A percentile compares a stretch with the other conserved stretches of the same genome.
These are phyloP conservation scores for Lavandula angustifolia DNA, from an alignment of 257 asterid genomes.

Conservation along the genomic window DNA sequence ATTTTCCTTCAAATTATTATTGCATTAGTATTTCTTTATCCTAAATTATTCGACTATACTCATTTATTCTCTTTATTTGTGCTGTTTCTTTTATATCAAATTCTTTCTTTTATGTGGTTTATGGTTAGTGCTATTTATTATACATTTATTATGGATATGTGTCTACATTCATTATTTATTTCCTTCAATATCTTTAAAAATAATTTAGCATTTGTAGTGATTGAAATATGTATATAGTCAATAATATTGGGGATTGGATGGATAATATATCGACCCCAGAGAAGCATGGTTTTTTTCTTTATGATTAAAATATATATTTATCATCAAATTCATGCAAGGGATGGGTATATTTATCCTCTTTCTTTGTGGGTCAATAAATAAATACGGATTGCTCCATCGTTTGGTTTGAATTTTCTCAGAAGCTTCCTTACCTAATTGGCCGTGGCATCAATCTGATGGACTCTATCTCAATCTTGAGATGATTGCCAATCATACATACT, in stretches of 20 bases:
- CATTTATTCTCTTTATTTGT: conserved; percentile 1
- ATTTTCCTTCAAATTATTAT: conserved; percentile 39
- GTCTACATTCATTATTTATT: background rate
- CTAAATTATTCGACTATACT: conserved; percentile 19
- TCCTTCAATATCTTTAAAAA: background rate
- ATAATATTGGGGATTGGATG: no score
- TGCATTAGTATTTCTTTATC: conserved; percentile 30
- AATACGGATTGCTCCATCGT: conserved; percentile 25
- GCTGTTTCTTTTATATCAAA: background rate
- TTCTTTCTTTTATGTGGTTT: background rate
- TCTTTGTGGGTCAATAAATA: conserved; percentile 35
- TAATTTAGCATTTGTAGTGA: background rate
- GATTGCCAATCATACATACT: conserved; percentile 33
- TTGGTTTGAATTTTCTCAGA: conserved; percentile 28
- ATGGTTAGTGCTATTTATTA: background rate
- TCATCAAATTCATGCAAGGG: conserved; percentile 1
- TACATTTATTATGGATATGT: background rate
- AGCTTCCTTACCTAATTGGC: conserved; percentile 42
- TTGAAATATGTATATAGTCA: background rate
- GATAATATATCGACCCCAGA: background rate
- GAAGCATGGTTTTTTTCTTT: background rate
- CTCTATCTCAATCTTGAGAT: conserved; percentile 33
- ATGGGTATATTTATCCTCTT: conserved; percentile 2
- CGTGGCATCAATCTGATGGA: conserved; percentile 33
- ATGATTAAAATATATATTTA: background rate